A percentile compares a stretch with the other conserved stretches of the same genome.
Evolutionary conservation across 225 moss, liverwort and hornwort species (phyloP).

Genomic region (Straminergon stramineum): DNA sequence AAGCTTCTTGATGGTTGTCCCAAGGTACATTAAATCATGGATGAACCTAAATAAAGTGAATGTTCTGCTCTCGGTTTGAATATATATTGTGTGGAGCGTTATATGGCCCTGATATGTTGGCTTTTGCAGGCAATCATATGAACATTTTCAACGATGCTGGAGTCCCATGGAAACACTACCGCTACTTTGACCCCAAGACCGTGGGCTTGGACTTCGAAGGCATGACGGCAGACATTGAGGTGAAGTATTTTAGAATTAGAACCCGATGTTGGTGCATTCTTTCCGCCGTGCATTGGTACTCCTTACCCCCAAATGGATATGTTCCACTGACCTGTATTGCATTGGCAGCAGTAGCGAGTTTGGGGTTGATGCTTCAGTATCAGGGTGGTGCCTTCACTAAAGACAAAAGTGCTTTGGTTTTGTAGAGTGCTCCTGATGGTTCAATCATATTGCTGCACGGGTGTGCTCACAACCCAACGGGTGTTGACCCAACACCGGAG

Average conservation of each 20-base stretch:
- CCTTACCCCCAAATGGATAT: not conserved
- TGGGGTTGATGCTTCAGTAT: not conserved
- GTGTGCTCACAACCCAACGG: constrained; percentile 94
- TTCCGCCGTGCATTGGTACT: not conserved
- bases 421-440: constrained; percentile 70
- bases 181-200: constrained; percentile 85
- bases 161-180: constrained; percentile 85
- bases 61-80: not conserved
- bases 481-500: constrained; percentile 79
- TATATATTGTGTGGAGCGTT: not conserved
- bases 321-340: not conserved
- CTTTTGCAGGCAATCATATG: constrained; percentile 74
- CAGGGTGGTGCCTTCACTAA: not conserved
- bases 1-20: not conserved
- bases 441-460: constrained; percentile 79
- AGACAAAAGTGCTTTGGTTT: not conserved
- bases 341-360: not conserved
- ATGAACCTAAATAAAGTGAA: not conserved
- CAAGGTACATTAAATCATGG: not conserved
- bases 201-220: constrained; percentile 93
- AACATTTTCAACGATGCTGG: constrained; percentile 86
- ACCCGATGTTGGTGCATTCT: not conserved
- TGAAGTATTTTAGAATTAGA: not conserved
- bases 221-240: constrained; percentile 83
- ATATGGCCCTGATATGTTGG: not conserved